phyloP scores from a whole-genome alignment of 176 grass and related monocot genomes.

The Chrysopogon serrulatus region DNA sequence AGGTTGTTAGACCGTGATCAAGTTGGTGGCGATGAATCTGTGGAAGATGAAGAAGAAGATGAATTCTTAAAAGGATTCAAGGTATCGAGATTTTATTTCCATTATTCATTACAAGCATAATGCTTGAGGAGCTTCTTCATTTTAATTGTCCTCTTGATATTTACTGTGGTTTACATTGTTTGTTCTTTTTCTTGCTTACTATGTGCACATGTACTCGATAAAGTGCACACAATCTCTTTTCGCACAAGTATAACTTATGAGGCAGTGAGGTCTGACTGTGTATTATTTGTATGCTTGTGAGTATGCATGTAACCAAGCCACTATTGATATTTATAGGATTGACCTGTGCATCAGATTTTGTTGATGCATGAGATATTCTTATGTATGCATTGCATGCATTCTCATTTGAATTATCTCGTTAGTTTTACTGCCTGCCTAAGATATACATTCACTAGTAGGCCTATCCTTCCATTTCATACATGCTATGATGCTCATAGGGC shows the following conservation, averaged over 20 bases:
- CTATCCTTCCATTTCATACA: neutral
- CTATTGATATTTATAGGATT: neutral
- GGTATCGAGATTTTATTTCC: constrained; percentile 34
- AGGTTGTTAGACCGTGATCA: constrained; percentile 96
- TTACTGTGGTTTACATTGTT: neutral
- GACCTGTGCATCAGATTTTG: neutral
- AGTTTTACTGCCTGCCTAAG: neutral
- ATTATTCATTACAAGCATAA: neutral
- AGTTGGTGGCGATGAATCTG: constrained; percentile 70
- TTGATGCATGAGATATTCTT: neutral
- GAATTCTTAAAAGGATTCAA: constrained; percentile 99
- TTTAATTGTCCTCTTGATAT: constrained; percentile 16
- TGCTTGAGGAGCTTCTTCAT: neutral
- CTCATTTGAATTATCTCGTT: neutral
- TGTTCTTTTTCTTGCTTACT: constrained; percentile 1
- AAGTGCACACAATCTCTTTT: neutral
- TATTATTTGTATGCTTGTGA: neutral
- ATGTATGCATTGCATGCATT: neutral
- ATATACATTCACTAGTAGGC: neutral
- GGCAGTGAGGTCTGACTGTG: neutral
- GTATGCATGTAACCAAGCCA: neutral
- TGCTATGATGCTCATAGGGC: neutral
- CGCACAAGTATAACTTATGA: neutral
- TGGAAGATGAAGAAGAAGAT: constrained; percentile 86
- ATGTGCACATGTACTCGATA: neutral